Evolutionary conservation across 1,139 yeast species (phyloP).

Genomic region (Candida albicans): DNA sequence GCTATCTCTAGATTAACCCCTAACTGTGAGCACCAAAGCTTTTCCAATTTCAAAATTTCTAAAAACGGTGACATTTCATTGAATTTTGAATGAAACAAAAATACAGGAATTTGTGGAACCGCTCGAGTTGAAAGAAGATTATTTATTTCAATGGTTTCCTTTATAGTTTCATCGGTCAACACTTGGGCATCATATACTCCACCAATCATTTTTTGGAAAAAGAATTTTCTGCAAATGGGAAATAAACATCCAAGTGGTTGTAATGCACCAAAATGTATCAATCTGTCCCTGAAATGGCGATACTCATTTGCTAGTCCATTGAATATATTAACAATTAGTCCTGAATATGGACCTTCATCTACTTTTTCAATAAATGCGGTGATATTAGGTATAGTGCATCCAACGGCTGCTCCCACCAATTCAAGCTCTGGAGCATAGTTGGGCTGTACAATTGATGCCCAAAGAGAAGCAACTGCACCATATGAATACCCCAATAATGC

Average conservation of each 20-base stretch:
- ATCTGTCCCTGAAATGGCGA: constrained; percentile 11
- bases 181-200: constrained; percentile 18
- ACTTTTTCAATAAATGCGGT: constrained; percentile 19
- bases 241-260: constrained; percentile 15
- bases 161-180: constrained; percentile 17
- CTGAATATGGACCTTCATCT: constrained; percentile 24
- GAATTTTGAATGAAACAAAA: constrained; percentile 31
- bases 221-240: constrained; percentile 14
- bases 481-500: constrained; percentile 40
- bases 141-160: constrained; percentile 19
- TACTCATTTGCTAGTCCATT: constrained; percentile 19
- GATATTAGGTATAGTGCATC: constrained; percentile 32
- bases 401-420: constrained; percentile 34
- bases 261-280: constrained; percentile 7
- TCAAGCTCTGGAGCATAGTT: constrained; percentile 33
- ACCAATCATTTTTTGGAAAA: constrained; percentile 15
- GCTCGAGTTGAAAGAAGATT: constrained; percentile 19
- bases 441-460: constrained; percentile 36
- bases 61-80: constrained; percentile 32
- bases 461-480: constrained; percentile 33
- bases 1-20: constrained; percentile 30
- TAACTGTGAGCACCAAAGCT: constrained; percentile 28
- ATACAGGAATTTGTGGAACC: constrained; percentile 33
- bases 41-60: constrained; percentile 24
- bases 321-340: constrained; percentile 21